These are phyloP conservation scores for Mycosphaerella sp. DNA, from an alignment of 2,329 filamentous ascomycete species.

Conservation along the genomic window DNA sequence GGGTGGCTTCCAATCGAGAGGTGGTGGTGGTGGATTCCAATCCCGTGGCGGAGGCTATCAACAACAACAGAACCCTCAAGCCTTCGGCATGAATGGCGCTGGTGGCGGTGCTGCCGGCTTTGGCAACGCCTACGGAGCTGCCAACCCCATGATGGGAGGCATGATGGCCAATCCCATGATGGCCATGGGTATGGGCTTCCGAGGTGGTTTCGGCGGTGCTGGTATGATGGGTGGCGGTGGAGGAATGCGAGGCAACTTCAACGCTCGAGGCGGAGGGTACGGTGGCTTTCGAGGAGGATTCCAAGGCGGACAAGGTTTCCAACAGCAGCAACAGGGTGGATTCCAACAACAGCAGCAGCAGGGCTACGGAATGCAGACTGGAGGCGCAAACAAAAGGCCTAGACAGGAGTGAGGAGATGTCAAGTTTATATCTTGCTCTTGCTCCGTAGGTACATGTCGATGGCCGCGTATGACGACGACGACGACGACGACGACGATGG, in stretches of 20 bases:
- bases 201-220: constrained; percentile 34
- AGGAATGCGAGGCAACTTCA: constrained; percentile 35
- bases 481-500: too few relatives aligned
- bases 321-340: constrained; percentile 20
- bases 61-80: constrained; percentile 19
- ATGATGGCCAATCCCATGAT: constrained; percentile 22
- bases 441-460: too few relatives aligned
- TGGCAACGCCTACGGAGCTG: constrained; percentile 9
- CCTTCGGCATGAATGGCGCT: constrained; percentile 21
- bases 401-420: constrained; percentile 1
- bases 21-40: constrained; percentile 39
- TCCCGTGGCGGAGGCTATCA: constrained; percentile 29
- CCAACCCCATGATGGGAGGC: constrained; percentile 13
- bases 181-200: constrained; percentile 23
- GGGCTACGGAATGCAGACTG: constrained; percentile 4
- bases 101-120: background rate
- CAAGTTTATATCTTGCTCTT: too few relatives aligned
- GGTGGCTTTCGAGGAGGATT: constrained; percentile 33
- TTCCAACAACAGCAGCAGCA: constrained; percentile 38
- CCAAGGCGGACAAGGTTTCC: constrained; percentile 37
- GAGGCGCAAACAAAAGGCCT: constrained; percentile 3
- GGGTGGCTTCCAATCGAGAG: constrained; percentile 37
- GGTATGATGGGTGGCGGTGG: constrained; percentile 22
- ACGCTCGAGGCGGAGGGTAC: constrained; percentile 36
- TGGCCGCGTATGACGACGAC: too few relatives aligned